phyloP scores from a whole-genome alignment of 2,329 filamentous ascomycete genomes.

The Aspergillus persii region DNA sequence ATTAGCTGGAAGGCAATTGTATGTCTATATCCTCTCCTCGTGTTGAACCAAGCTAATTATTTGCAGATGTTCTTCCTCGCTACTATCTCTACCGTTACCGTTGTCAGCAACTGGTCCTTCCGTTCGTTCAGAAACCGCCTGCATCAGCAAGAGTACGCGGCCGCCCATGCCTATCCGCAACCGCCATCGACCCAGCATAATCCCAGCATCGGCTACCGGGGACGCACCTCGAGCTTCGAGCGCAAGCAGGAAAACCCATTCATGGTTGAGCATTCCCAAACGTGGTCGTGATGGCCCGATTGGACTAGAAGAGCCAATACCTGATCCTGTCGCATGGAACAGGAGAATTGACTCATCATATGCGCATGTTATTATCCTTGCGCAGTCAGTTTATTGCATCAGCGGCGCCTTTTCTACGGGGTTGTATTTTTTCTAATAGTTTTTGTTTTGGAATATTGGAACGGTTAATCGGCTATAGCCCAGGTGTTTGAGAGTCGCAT shows the following conservation, averaged over 20 bases:
- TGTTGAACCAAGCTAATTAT: conserved; percentile 16
- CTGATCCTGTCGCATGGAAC: conserved; percentile 36
- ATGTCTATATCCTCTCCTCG: conserved; percentile 24
- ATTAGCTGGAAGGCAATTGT: conserved; percentile 83
- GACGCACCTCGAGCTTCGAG: conserved; percentile 16
- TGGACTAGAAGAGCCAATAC: conserved; percentile 35
- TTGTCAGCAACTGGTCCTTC: conserved; percentile 60
- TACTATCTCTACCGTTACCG: conserved; percentile 49
- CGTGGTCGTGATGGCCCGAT: conserved; percentile 27
- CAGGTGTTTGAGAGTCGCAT: not conserved
- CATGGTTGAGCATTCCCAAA: conserved; percentile 30
- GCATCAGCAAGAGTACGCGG: conserved; percentile 29
- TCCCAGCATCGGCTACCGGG: conserved; percentile 26
- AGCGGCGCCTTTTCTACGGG: conserved; percentile 2
- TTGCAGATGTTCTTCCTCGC: conserved; percentile 38
- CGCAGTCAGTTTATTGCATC: conserved; percentile 8
- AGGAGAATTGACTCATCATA: conserved; percentile 16
- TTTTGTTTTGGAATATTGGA: not conserved
- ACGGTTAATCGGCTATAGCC: not conserved
- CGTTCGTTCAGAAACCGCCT: conserved; percentile 47
- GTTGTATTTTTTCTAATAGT: not conserved
- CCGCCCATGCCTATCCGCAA: conserved; percentile 21
- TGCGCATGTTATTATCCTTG: not conserved
- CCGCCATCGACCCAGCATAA: conserved; percentile 28
- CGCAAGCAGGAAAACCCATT: conserved; percentile 28